Evolutionary conservation across 2,329 filamentous ascomycete genomes (phyloP).

Genomic region (Tolypocladium inflatum): DNA sequence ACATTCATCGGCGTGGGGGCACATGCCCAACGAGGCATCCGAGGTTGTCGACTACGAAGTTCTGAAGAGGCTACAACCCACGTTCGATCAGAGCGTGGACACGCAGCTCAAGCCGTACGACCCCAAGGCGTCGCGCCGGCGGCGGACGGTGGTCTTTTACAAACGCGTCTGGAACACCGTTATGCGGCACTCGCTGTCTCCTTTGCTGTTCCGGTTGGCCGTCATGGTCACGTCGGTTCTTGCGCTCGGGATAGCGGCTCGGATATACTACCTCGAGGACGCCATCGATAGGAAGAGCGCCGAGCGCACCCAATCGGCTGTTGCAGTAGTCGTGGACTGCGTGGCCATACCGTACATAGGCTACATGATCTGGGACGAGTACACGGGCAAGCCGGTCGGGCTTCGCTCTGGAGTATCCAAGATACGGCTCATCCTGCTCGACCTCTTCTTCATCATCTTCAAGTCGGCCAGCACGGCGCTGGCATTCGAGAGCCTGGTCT

Average conservation of each 20-base stretch:
- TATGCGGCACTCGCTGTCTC: constrained; percentile 75
- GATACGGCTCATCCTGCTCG: constrained; percentile 79
- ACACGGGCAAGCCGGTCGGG: constrained; percentile 85
- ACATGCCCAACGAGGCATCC: constrained; percentile 34
- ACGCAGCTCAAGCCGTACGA: constrained; percentile 20
- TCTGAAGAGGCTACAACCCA: constrained; percentile 36
- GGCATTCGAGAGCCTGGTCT: constrained; percentile 75
- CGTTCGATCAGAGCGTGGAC: constrained; percentile 30
- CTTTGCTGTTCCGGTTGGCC: constrained; percentile 70
- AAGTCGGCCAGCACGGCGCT: constrained; percentile 87
- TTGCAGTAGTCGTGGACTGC: constrained; percentile 82
- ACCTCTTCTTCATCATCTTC: constrained; percentile 95
- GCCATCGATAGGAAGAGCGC: constrained; percentile 28
- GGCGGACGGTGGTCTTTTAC: constrained; percentile 23
- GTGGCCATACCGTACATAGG: constrained; percentile 82
- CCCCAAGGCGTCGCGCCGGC: constrained; percentile 17
- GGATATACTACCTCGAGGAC: constrained; percentile 57
- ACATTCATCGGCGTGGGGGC: constrained; percentile 42
- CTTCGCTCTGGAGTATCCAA: constrained; percentile 77
- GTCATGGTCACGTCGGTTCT: constrained; percentile 77
- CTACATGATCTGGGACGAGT: constrained; percentile 96
- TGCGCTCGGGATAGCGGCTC: constrained; percentile 68
- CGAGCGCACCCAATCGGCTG: constrained; percentile 69
- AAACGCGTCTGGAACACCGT: constrained; percentile 59
- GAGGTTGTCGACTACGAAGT: constrained; percentile 36